These are phyloP conservation scores for Aristolochia californica DNA, from an alignment of 164 flowering plant species.

Conservation along the genomic window DNA sequence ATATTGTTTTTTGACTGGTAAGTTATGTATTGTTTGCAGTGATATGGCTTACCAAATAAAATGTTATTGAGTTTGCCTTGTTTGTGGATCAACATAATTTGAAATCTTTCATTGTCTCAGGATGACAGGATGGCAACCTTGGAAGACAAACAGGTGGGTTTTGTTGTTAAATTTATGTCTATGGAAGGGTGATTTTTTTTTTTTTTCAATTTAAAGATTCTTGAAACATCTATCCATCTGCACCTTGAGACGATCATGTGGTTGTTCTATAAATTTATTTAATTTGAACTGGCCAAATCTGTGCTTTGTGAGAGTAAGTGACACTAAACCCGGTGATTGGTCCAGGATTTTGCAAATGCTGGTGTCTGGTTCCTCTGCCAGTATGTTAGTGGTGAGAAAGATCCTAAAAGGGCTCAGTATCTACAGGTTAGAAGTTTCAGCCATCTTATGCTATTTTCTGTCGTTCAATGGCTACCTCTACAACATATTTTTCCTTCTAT, in stretches of 20 bases:
- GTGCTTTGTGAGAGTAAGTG: too few relatives aligned
- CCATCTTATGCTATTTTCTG: too few relatives aligned
- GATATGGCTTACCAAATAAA: not conserved
- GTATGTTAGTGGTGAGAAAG: constrained; percentile 41
- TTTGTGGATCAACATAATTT: too few relatives aligned
- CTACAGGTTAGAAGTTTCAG: constrained; percentile 29
- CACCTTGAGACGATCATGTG: too few relatives aligned
- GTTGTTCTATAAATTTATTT: too few relatives aligned
- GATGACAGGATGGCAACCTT: constrained; percentile 60
- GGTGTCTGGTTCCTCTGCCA: constrained; percentile 75
- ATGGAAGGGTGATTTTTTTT: not conserved
- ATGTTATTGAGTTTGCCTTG: not conserved
- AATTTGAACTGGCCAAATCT: too few relatives aligned
- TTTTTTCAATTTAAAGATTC: not conserved
- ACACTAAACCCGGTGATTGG: not conserved
- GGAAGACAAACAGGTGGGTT: constrained; percentile 58
- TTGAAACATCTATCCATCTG: not conserved
- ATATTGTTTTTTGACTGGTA: constrained; percentile 55
- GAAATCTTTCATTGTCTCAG: constrained; percentile 24
- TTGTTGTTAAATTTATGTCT: too few relatives aligned
- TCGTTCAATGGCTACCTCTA: too few relatives aligned
- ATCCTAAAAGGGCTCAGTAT: constrained; percentile 24
- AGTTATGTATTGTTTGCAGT: constrained; percentile 10
- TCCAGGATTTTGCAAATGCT: constrained; percentile 60
- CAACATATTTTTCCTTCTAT: too few relatives aligned